These are phyloP conservation scores for Herpomyces periplanetae DNA, from an alignment of 2,329 filamentous ascomycete species.

Conservation along the genomic window DNA sequence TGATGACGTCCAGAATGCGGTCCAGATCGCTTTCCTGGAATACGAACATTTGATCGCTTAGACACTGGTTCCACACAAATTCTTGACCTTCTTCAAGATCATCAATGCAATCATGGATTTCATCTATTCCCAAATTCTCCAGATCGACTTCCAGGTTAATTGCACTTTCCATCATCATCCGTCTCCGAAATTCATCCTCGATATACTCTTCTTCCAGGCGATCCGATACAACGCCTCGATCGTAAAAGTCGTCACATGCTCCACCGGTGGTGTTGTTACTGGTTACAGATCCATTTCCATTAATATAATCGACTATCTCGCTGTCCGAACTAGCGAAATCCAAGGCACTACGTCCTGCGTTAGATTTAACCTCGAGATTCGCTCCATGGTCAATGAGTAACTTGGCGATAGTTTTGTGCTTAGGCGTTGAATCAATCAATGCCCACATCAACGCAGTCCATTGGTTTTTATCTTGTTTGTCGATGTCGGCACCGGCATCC, in stretches of 20 bases:
- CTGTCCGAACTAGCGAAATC: conserved; percentile 85
- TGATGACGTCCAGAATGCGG: conserved; percentile 66
- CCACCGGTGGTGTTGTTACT: too few relatives aligned
- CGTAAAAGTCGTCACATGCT: conserved; percentile 96
- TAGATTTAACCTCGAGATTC: conserved; percentile 80
- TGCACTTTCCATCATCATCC: conserved; percentile 98
- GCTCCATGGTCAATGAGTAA: conserved; percentile 63
- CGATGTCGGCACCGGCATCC: conserved; percentile 48
- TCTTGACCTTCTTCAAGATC: conserved; percentile 37
- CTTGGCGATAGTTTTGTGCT: conserved; percentile 84
- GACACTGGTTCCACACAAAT: conserved; percentile 72
- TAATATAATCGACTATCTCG: conserved; percentile 78
- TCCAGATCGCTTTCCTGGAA: conserved; percentile 83
- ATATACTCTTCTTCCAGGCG: conserved; percentile 88
- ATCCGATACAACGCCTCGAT: conserved; percentile 58
- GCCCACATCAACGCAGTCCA: conserved; percentile 99
- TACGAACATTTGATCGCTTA: conserved; percentile 97
- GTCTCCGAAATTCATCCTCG: conserved; percentile 66
- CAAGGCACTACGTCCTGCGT: conserved; percentile 62
- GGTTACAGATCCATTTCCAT: conserved; percentile 34
- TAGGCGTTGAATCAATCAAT: conserved; percentile 94
- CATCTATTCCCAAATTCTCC: conserved; percentile 76
- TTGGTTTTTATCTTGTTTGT: conserved; percentile 73
- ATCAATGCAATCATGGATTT: conserved; percentile 11
- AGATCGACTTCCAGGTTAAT: conserved; percentile 84